These are phyloP conservation scores for Suillus decipiens DNA, from an alignment of 768 basidiomycete species.

Conservation along the genomic window DNA sequence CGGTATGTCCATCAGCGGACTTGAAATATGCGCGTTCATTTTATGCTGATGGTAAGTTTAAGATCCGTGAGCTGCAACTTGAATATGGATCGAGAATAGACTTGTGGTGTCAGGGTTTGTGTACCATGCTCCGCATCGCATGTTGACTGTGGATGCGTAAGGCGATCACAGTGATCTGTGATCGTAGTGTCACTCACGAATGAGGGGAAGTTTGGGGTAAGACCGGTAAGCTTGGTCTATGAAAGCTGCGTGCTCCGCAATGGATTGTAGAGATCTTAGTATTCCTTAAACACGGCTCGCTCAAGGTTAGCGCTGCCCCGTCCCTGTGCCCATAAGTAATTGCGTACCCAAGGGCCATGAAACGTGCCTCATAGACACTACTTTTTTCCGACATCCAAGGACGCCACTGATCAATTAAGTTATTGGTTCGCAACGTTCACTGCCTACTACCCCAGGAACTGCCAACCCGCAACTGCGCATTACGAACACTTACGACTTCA, in stretches of 20 bases:
- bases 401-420: too few relatives aligned
- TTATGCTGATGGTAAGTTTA: neutral
- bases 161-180: neutral
- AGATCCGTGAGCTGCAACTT: constrained; percentile 15
- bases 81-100: neutral
- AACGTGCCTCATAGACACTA: too few relatives aligned
- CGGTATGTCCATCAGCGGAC: constrained; percentile 85
- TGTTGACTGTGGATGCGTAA: constrained; percentile 61
- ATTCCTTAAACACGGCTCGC: constrained; percentile 61
- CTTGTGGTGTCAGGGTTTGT: constrained; percentile 66
- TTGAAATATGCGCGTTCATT: constrained; percentile 74
- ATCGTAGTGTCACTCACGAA: constrained; percentile 45
- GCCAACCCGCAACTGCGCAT: too few relatives aligned
- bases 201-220: constrained; percentile 53
- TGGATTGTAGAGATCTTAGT: constrained; percentile 80
- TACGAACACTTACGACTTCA: too few relatives aligned
- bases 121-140: constrained; percentile 96
- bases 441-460: too few relatives aligned
- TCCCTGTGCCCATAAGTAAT: constrained; percentile 9
- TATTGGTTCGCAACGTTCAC: too few relatives aligned
- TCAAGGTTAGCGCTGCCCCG: constrained; percentile 33
- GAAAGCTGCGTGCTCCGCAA: constrained; percentile 74
- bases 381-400: too few relatives aligned
- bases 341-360: too few relatives aligned
- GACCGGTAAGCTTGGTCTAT: constrained; percentile 53